Percentiles rank a stretch among this genome's conserved stretches.
phyloP scores from a whole-genome alignment of 768 basidiomycete species.

The Lentinula edodes region DNA sequence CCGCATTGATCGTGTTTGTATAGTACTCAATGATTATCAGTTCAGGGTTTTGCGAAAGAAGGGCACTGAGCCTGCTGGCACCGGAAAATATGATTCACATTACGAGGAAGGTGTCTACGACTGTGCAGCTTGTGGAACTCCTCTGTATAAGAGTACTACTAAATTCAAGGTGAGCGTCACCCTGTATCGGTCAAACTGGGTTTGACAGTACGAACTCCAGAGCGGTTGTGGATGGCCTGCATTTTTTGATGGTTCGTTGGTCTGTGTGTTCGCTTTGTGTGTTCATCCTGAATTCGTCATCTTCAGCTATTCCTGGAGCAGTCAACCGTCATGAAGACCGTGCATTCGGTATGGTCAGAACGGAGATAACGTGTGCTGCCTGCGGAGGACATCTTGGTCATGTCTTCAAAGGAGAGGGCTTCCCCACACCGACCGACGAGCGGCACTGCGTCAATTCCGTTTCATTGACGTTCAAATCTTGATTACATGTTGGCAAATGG shows the following conservation, averaged over 20 bases:
- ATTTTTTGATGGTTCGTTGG: slow-evolving; percentile 76
- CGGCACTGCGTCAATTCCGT: slow-evolving; percentile 90
- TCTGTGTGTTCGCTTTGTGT: not conserved
- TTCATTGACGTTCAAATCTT: slow-evolving; percentile 62
- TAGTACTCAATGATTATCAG: slow-evolving; percentile 28
- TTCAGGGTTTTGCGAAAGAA: slow-evolving; percentile 84
- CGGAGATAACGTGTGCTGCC: slow-evolving; percentile 84
- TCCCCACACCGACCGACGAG: slow-evolving; percentile 73
- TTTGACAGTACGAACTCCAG: slow-evolving; percentile 16
- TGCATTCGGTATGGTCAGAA: slow-evolving; percentile 62
- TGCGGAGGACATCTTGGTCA: slow-evolving; percentile 95
- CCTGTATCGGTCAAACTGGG: not conserved
- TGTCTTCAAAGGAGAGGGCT: slow-evolving; percentile 92
- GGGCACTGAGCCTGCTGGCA: slow-evolving; percentile 77
- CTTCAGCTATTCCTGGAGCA: slow-evolving; percentile 80
- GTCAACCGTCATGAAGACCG: slow-evolving; percentile 73
- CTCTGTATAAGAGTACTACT: slow-evolving; percentile 82
- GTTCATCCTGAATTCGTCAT: slow-evolving; percentile 1
- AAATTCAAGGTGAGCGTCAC: slow-evolving; percentile 66
- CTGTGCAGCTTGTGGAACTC: slow-evolving; percentile 77
- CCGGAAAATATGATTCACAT: slow-evolving; percentile 76
- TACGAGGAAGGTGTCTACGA: slow-evolving; percentile 61
- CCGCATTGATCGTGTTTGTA: not conserved
- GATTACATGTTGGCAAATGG: not conserved
- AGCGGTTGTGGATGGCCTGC: slow-evolving; percentile 98